Percentiles rank a stretch among this genome's conserved stretches.
These are phyloP conservation scores for Coniosporium apollinis DNA, from an alignment of 495 filamentous ascomycete species.

Conservation along the genomic window DNA sequence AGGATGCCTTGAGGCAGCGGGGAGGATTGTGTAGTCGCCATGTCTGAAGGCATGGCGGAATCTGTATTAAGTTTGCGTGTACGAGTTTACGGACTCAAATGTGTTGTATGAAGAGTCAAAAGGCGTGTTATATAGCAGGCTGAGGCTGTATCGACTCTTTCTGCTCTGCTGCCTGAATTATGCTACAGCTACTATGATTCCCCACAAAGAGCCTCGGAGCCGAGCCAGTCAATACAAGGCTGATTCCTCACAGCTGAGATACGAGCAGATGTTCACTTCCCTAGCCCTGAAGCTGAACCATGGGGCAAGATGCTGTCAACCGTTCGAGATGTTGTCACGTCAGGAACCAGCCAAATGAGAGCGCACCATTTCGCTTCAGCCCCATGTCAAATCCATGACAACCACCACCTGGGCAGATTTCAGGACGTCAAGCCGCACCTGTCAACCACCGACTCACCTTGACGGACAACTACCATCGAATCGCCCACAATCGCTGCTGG, in stretches of 20 bases:
- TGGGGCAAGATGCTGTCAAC: not conserved
- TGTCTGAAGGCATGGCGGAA: not conserved
- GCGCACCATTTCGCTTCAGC: not conserved
- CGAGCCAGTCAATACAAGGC: too few relatives aligned
- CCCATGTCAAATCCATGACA: not conserved
- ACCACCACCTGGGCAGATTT: too few relatives aligned
- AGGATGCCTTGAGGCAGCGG: constrained; percentile 18
- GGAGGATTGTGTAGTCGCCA: constrained; percentile 7
- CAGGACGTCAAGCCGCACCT: too few relatives aligned
- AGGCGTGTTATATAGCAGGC: too few relatives aligned
- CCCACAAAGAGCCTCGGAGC: not conserved
- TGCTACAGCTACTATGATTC: constrained; percentile 1
- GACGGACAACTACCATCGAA: too few relatives aligned
- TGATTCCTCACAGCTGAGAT: too few relatives aligned
- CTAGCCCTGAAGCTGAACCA: not conserved
- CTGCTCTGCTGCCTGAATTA: too few relatives aligned
- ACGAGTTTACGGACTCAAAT: not conserved
- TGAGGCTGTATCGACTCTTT: too few relatives aligned
- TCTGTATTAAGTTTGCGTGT: not conserved
- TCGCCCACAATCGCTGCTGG: too few relatives aligned
- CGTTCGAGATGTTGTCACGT: not conserved
- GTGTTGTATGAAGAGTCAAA: not conserved
- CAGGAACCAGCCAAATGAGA: not conserved
- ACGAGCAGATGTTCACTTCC: not conserved
- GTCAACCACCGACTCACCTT: too few relatives aligned